These are phyloP conservation scores for Calonectria multiphialidica DNA, from an alignment of 2,329 filamentous ascomycete species.

Conservation along the genomic window DNA sequence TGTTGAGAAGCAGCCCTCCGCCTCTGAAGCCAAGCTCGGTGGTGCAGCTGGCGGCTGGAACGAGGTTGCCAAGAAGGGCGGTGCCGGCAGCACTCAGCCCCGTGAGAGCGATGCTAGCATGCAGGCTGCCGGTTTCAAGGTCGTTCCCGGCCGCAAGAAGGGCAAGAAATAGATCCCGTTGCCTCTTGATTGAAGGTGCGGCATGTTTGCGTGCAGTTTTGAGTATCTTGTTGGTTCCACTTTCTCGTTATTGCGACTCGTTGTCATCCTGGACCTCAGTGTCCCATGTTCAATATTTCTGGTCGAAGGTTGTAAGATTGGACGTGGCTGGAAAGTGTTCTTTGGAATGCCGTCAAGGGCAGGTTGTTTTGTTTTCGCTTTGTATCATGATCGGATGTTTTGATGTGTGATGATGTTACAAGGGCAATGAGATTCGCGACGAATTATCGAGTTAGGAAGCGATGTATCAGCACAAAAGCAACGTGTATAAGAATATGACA, in stretches of 20 bases:
- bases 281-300: not conserved
- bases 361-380: not conserved
- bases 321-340: not conserved
- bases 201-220: conserved; percentile 19
- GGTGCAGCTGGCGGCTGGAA: conserved; percentile 82
- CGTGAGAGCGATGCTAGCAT: conserved; percentile 59
- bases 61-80: conserved; percentile 96
- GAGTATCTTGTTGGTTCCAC: not conserved
- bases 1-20: conserved; percentile 76
- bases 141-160: conserved; percentile 94
- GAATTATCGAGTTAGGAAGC: conserved; percentile 4
- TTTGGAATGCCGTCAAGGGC: not conserved
- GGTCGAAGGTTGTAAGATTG: not conserved
- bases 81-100: conserved; percentile 51
- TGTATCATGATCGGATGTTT: conserved; percentile 16
- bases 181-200: conserved; percentile 29
- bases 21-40: conserved; percentile 63
- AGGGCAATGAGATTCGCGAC: not conserved
- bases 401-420: conserved; percentile 16
- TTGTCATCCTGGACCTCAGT: not conserved
- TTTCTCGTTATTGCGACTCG: not conserved
- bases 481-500: conserved; percentile 15
- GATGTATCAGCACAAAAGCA: conserved; percentile 8
- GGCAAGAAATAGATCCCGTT: conserved; percentile 72
- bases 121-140: conserved; percentile 80